Base-by-base conservation (phyloP, 1,284 basidiomycete species). In the Leucoagaricus sp. region DNA sequence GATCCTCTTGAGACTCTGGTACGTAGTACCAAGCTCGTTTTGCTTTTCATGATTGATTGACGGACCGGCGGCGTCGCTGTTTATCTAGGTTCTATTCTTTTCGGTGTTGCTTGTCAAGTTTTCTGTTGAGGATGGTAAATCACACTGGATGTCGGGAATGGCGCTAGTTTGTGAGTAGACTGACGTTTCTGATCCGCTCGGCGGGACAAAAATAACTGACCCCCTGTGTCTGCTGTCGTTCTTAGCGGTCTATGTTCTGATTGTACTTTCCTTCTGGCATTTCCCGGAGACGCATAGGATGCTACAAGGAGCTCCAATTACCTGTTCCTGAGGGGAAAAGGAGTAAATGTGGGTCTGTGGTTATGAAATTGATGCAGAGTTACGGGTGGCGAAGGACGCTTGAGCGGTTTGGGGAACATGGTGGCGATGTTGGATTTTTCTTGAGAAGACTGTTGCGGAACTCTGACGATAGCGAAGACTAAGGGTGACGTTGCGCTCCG, bases 31-130 rank as follows among this genome's bases (percentile, higher is more conserved):
- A n/a, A n/a, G 26, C 25, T 9, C 45, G 13, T 47, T 12, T 12
- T 41, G 4, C 15, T 44, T 58, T 41, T 15, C 8, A 13, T 2
- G 4, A 9, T 38, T 58, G 15, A 23, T 19, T 40, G 23, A 38
- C 34, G 28, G 33, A 34, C 41, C n/a, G 29, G 17, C 17, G 47
- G 47, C n/a, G 3, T 54, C 6, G 17, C 9, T 9, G 7, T 41
- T 41, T 12, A 10, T 4, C 23, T 58, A 73, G 72, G 73, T 75
- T 15, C 59, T 78, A 25, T 78, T 87, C 64, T 73, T 87, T 53
- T 78, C 81, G 2, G 78, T 87, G 31, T 62, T 86, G 26, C 69
- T 86, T 47, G 84, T 86, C 68, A 85, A 85, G 62, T 83, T 83
- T 59, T 81, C 81, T 28, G 80, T 85, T 28, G 77, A 81, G 59